phyloP scores from a whole-genome alignment of 83 land plant species.

The Isoetes engelmannii region DNA sequence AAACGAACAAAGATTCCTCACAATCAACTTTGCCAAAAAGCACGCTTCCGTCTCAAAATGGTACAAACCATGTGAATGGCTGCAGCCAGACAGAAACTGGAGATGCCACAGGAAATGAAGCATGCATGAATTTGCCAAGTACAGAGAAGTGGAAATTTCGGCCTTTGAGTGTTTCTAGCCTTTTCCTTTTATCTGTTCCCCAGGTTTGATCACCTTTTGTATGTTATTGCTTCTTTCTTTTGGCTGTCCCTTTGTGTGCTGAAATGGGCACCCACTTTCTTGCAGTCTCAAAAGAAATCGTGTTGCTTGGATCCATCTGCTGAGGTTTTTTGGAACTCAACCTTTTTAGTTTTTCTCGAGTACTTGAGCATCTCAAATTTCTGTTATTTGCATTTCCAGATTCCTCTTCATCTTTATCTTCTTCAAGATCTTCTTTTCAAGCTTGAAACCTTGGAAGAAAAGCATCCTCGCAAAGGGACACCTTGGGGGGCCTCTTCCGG shows the following conservation, averaged over 20 bases:
- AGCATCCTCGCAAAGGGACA: slow-evolving; percentile 31
- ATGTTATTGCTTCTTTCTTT: neutral
- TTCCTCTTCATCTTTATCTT: slow-evolving; percentile 62
- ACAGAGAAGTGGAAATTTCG: slow-evolving; percentile 59
- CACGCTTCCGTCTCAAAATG: too few relatives aligned
- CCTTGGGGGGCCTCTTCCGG: slow-evolving; percentile 19
- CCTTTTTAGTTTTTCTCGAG: neutral
- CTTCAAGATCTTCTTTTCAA: slow-evolving; percentile 61
- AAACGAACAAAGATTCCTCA: slow-evolving; percentile 28
- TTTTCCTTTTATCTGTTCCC: slow-evolving; percentile 40
- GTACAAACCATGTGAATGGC: too few relatives aligned
- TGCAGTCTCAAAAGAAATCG: slow-evolving; percentile 15
- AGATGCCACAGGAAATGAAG: slow-evolving; percentile 23
- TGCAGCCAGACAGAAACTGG: neutral
- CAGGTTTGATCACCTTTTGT: slow-evolving; percentile 36
- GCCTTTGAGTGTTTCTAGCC: slow-evolving; percentile 44
- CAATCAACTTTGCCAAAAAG: slow-evolving; percentile 11
- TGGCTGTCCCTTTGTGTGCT: neutral
- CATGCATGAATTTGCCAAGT: slow-evolving; percentile 12
- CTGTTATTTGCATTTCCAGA: slow-evolving; percentile 27
- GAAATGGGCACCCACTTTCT: neutral
- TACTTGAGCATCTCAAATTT: neutral
- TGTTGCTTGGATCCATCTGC: slow-evolving; percentile 71
- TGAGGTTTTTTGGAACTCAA: slow-evolving; percentile 41
- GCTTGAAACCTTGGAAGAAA: slow-evolving; percentile 38